phyloP scores from a whole-genome alignment of 106 monocot genomes.

The Dioscorea zingiberensis region DNA sequence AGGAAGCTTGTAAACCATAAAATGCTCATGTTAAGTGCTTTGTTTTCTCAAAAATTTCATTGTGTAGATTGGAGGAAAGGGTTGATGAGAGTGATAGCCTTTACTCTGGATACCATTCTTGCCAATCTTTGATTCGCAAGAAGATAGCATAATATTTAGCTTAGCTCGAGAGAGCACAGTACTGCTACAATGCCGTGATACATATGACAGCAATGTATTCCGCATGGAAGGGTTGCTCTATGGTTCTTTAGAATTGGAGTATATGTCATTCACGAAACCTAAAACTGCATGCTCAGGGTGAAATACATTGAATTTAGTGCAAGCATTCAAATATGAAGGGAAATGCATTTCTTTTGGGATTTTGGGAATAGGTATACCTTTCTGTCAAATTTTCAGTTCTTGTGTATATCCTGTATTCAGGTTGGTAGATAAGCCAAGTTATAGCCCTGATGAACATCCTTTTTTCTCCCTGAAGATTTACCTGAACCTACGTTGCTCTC shows the following conservation, averaged over 20 bases:
- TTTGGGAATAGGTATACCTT: background rate
- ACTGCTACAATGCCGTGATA: conserved; percentile 69
- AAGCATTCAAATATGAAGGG: too few species aligned
- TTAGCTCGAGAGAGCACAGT: conserved; percentile 88
- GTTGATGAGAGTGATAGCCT: conserved; percentile 72
- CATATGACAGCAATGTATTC: conserved; percentile 57
- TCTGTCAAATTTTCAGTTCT: background rate
- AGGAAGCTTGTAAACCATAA: too few species aligned
- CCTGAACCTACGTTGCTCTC: conserved; percentile 77
- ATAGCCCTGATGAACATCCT: conserved; percentile 98
- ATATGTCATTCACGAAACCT: conserved; percentile 83
- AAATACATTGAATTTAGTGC: too few species aligned
- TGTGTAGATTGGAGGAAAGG: conserved; percentile 36
- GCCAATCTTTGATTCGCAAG: conserved; percentile 83
- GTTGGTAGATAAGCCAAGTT: conserved; percentile 88
- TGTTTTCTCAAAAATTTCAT: background rate
- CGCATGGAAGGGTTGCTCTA: conserved; percentile 62
- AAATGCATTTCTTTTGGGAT: background rate
- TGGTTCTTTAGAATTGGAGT: conserved; percentile 83
- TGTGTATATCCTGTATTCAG: conserved; percentile 28
- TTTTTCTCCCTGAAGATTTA: conserved; percentile 78
- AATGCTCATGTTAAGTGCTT: background rate
- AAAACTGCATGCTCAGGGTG: conserved; percentile 92
- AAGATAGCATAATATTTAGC: conserved; percentile 92
- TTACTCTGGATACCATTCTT: conserved; percentile 73